phyloP scores from a whole-genome alignment of 208 protist species.

The Leishmania gerbilli region DNA sequence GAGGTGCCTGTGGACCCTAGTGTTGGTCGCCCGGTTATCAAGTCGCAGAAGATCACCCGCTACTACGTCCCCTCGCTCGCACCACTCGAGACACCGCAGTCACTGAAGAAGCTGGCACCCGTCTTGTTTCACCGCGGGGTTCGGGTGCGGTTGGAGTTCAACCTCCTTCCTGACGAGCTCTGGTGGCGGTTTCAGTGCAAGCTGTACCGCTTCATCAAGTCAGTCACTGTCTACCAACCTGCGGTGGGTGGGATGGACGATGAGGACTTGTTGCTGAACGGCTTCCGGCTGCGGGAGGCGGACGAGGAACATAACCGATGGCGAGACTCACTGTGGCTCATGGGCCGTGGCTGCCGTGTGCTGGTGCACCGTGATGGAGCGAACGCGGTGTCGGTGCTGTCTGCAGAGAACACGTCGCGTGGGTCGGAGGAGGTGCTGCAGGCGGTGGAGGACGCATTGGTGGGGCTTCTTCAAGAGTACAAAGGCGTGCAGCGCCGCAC shows the following conservation, averaged over 20 bases:
- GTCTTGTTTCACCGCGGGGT: conserved; percentile 82
- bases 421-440: conserved; percentile 65
- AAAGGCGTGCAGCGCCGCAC: conserved; percentile 56
- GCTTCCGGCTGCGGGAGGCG: conserved; percentile 69
- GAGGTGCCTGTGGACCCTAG: conserved; percentile 65
- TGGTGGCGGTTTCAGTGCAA: conserved; percentile 85
- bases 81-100: conserved; percentile 48
- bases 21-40: conserved; percentile 35
- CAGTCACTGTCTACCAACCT: conserved; percentile 71
- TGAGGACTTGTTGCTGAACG: conserved; percentile 58
- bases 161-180: conserved; percentile 85
- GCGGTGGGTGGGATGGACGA: conserved; percentile 29
- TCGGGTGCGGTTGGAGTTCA: conserved; percentile 79
- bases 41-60: conserved; percentile 44
- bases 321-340: conserved; percentile 86
- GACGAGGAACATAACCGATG: conserved; percentile 89
- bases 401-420: conserved; percentile 48
- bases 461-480: conserved; percentile 72
- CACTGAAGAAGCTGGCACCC: conserved; percentile 64
- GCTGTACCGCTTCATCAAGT: conserved; percentile 59
- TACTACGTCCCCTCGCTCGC: conserved; percentile 87
- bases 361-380: conserved; percentile 75
- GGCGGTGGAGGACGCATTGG: conserved; percentile 56
- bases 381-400: conserved; percentile 61
- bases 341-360: conserved; percentile 55